Conservation (phyloP, 2,329 filamentous ascomycete species). For the Fonsecaea multimorphosa region DNA sequence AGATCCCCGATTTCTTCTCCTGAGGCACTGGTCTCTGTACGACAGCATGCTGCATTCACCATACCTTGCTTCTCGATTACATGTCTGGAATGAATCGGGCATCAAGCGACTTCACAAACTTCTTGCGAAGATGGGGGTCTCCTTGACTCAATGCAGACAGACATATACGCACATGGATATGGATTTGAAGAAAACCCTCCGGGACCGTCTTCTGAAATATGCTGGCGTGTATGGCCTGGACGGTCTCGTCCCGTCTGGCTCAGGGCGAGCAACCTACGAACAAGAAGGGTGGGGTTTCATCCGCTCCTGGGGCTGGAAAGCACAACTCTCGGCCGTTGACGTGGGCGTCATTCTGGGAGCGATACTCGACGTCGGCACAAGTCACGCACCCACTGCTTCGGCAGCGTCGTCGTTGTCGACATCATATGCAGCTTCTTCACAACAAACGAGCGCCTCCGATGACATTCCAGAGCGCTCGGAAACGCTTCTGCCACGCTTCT, state of each 20-base stretch:
- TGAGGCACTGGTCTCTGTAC: conserved; percentile 96
- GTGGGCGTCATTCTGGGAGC: conserved; percentile 92
- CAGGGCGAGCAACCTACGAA: conserved; percentile 70
- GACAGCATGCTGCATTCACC: conserved; percentile 98
- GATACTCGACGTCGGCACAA: conserved; percentile 81
- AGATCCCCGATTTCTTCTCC: conserved; percentile 89
- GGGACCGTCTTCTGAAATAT: conserved; percentile 86
- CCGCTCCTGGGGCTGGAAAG: conserved; percentile 96
- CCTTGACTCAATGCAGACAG: conserved; percentile 89
- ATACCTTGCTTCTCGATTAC: conserved; percentile 87
- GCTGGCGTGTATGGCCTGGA: conserved; percentile 92
- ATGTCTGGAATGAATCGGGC: conserved; percentile 92
- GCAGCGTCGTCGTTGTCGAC: conserved; percentile 18
- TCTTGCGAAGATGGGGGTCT: conserved; percentile 97
- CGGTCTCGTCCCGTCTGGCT: conserved; percentile 83
- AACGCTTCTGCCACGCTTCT: conserved; percentile 57
- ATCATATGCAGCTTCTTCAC: conserved; percentile 27
- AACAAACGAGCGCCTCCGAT: conserved; percentile 27
- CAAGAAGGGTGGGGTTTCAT: conserved; percentile 98
- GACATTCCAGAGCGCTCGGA: conserved; percentile 36
- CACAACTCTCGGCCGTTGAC: conserved; percentile 89
- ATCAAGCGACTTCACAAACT: conserved; percentile 90
- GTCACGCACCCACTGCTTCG: neutral
- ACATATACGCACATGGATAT: conserved; percentile 99
- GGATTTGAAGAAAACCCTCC: conserved; percentile 86